phyloP scores from a whole-genome alignment of 2,329 filamentous ascomycete species.

The Colletotrichum sp. region DNA sequence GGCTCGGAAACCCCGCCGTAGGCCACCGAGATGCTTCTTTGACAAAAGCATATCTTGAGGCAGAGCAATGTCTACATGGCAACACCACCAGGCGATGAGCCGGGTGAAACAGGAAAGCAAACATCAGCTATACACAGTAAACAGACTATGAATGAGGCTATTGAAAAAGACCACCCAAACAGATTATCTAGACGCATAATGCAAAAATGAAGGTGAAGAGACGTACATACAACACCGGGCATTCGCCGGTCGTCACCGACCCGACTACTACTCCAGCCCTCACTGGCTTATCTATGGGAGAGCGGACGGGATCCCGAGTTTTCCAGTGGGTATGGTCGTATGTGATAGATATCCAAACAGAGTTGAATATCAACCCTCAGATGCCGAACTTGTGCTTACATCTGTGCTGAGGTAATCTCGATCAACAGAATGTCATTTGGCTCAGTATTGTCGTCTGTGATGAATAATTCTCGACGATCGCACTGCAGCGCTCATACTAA shows the following conservation, averaged over 20 bases:
- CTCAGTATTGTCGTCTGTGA: background rate
- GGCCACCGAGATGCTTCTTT: background rate
- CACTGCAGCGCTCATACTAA: background rate
- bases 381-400: background rate
- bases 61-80: background rate
- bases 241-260: too few relatives aligned
- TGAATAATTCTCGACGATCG: background rate
- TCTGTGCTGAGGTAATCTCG: background rate
- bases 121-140: background rate
- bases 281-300: background rate
- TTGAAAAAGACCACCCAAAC: background rate
- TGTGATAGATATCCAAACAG: accelerated
- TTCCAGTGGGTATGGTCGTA: background rate
- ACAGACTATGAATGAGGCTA: background rate
- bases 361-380: background rate
- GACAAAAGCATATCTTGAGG: background rate
- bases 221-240: background rate
- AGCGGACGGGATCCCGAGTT: background rate
- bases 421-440: background rate
- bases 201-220: background rate
- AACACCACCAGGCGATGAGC: background rate
- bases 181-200: background rate
- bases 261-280: too few relatives aligned
- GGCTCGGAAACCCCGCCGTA: background rate
- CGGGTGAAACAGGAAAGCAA: background rate